These are phyloP conservation scores for Rhododendron molle DNA, from an alignment of 148 eudicot genomes.

Conservation along the genomic window DNA sequence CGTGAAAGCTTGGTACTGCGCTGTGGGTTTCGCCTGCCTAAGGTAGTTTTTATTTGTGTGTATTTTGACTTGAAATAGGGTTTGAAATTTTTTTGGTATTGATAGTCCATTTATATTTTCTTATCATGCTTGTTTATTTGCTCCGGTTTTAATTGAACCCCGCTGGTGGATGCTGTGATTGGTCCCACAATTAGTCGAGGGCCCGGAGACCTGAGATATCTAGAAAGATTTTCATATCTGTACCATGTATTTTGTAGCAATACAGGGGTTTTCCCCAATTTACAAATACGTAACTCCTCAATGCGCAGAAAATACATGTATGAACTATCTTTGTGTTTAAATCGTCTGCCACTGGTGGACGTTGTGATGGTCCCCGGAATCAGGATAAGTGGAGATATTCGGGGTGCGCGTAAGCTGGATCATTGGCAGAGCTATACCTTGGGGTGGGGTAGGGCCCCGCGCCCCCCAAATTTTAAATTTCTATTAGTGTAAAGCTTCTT, in stretches of 20 bases:
- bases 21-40: not conserved
- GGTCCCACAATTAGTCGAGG: not conserved
- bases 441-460: too few relatives aligned
- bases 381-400: too few relatives aligned
- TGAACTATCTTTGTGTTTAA: not conserved
- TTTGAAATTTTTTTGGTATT: not conserved
- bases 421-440: too few relatives aligned
- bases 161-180: not conserved
- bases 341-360: too few relatives aligned
- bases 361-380: too few relatives aligned
- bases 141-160: not conserved
- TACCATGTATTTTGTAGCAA: not conserved
- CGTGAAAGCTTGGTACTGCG: slow-evolving; percentile 5
- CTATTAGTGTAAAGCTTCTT: too few relatives aligned
- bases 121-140: not conserved
- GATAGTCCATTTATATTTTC: not conserved
- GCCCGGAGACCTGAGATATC: not conserved
- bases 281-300: not conserved
- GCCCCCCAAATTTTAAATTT: too few relatives aligned
- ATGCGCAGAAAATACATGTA: not conserved
- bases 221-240: not conserved
- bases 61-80: not conserved
- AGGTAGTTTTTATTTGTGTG: not conserved
- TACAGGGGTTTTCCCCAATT: not conserved
- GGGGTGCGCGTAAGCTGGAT: too few relatives aligned